These are phyloP conservation scores for Candida sanyaensis DNA, from an alignment of 1,139 yeast species.

Conservation along the genomic window DNA sequence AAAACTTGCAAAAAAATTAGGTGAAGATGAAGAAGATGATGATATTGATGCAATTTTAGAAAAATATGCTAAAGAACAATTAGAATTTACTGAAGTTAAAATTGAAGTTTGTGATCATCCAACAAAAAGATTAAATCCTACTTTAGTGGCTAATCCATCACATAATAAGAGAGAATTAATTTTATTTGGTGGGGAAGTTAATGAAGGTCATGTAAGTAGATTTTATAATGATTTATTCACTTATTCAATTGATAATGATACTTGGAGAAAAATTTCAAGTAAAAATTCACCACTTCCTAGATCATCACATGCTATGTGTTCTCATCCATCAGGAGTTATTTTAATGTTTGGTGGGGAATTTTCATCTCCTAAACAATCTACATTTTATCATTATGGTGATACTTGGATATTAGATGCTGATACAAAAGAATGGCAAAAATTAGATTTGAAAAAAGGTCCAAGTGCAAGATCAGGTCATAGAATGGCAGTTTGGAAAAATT, in stretches of 20 bases:
- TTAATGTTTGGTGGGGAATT: slow-evolving; percentile 95
- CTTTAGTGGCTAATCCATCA: slow-evolving; percentile 74
- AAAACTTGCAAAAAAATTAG: slow-evolving; percentile 72
- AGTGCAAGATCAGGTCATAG: slow-evolving; percentile 91
- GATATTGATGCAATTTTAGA: slow-evolving; percentile 85
- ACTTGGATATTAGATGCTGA: slow-evolving; percentile 89
- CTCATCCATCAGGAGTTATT: slow-evolving; percentile 87
- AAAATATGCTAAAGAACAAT: slow-evolving; percentile 79
- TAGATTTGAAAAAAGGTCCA: slow-evolving; percentile 73
- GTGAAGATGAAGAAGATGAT: slow-evolving; percentile 81
- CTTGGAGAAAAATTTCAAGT: slow-evolving; percentile 78
- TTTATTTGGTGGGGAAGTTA: slow-evolving; percentile 84
- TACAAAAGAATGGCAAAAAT: slow-evolving; percentile 86
- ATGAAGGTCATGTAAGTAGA: slow-evolving; percentile 55
- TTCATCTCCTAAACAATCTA: slow-evolving; percentile 92
- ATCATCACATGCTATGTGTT: slow-evolving; percentile 91
- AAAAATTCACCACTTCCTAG: slow-evolving; percentile 91
- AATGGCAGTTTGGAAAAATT: slow-evolving; percentile 89
- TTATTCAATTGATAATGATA: slow-evolving; percentile 74
- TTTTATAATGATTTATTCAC: slow-evolving; percentile 83
- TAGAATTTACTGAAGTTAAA: slow-evolving; percentile 69
- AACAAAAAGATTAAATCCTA: slow-evolving; percentile 66
- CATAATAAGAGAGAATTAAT: slow-evolving; percentile 78
- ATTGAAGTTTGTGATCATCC: slow-evolving; percentile 63
- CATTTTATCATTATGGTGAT: slow-evolving; percentile 95